Base-by-base conservation (phyloP, 2,329 filamentous ascomycete genomes). In the Aspergillus sp. region DNA sequence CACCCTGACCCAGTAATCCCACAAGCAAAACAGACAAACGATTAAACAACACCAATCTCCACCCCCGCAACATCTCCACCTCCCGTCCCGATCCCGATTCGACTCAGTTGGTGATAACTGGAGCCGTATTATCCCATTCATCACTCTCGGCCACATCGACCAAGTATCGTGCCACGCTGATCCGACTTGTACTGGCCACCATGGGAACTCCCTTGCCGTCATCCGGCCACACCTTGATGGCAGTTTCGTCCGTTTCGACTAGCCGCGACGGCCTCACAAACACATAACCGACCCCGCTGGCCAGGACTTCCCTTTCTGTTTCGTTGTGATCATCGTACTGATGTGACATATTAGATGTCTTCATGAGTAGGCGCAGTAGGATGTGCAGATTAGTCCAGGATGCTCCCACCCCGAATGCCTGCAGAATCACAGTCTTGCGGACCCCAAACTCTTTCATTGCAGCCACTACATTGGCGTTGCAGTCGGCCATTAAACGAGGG, bases 381-480 rank as follows among this genome's bases (percentile, higher is more conserved):
- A 72, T 77, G 47, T 77, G 70, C 59, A 84, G 66, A 53, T 78
- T 77, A 0, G 59, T 25, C 68, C 74, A 81, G 4, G 82, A 84
- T 30, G 75, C 69, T 0, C 79, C 82, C 1, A 80, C 77, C 10
- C 84, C 84, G 61, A 82, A 79, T 1, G 81, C 78, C 11, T 80
- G 82, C 70, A 86, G 78, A 51, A 83, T 73, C 25, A 85, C 75
- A 2, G 84, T 65, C 54, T 82, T 83, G 7, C 50, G 62, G 53
- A 75, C 71, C 0, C 68, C 68, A 51, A 72, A 71, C 17, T 72
- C 68, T 54, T 76, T 71, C 75, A 81, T 80, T 3, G 68, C 71
- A 0, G 70, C 62, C 11, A 79, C 63, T 3, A 78, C 64, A 48
- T 79, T 77, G 21, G 67, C 68, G 15, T 78, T 73, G 15, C 77